A percentile compares a stretch with the other conserved stretches of the same genome.
Conservation (phyloP, 192 early-diverging fungal genomes). For the Backusella australiensis region DNA sequence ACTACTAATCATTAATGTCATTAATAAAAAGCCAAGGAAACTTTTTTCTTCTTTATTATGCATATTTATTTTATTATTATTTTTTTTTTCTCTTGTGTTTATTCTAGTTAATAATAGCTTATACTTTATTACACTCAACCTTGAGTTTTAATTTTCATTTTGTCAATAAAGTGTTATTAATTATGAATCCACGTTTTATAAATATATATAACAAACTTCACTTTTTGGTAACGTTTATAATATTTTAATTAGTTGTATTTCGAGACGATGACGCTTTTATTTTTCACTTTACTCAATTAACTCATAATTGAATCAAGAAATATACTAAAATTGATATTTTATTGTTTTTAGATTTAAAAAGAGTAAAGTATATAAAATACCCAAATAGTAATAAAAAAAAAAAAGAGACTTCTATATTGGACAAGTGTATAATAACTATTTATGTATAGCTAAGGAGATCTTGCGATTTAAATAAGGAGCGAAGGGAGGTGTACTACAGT, state of each 20-base stretch:
- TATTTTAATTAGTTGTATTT: background rate
- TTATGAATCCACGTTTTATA: slow-evolving; percentile 1
- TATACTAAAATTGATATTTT: background rate
- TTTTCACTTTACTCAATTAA: background rate
- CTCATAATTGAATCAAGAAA: background rate
- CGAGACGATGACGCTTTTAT: background rate
- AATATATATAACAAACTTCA: background rate
- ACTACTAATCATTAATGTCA: background rate
- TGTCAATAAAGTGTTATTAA: background rate
- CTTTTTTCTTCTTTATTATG: background rate
- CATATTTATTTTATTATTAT: background rate
- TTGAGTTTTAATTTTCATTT: slow-evolving; percentile 7
- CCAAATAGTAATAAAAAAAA: background rate
- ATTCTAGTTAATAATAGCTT: background rate
- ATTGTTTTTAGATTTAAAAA: background rate
- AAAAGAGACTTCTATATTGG: background rate
- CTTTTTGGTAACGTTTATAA: background rate
- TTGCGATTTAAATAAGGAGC: background rate
- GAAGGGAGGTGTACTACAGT: background rate
- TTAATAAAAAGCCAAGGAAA: background rate
- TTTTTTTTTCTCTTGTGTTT: background rate
- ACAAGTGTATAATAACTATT: background rate
- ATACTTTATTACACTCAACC: background rate
- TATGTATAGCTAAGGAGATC: background rate
- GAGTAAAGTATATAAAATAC: background rate